Base-by-base conservation (phyloP, 1,284 basidiomycete species). In the Puccinia novopanici region DNA sequence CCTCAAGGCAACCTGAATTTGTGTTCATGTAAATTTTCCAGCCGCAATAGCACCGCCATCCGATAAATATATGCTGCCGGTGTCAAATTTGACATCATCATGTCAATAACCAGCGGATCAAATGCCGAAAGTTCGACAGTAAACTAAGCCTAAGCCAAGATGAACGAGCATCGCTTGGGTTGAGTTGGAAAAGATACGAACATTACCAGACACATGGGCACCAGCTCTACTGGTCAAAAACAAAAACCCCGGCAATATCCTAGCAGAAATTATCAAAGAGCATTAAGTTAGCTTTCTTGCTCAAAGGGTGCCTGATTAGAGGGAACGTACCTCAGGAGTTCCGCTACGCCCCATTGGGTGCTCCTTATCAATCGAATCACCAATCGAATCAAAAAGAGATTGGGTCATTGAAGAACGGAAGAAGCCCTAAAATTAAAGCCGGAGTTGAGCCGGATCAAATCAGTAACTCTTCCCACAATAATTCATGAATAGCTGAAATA, bases 361-460 rank as follows among this genome's bases (percentile, higher is more conserved):
- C 13, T 63, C 24, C 9, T 37, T 15, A 54, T 37, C 52, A 37
- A 80, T 61, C 55, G 30, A 5, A 45, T 75, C 72, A 9, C 34
- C 50, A 30, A 55, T 40, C 52, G 34, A 68, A 50, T 68, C 75
- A 13, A 80, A 34, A 55, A 59, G 71, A 40, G 74, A 80, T 42
- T 71, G 71, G 37, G 79, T 80, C 79, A 80, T 80, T 24, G 63
- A 61, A 52, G 79, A 80, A n/a, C 71, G 79, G 67, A 75, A 80
- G 8, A 80, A 50, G 42, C 79, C 79, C 79, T 80, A 13, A n/a
- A 48, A 27, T n/a, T n/a, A n/a, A 6, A 27, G 50, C 50, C 19
- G n/a, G 30, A n/a, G 17, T 5, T 42, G 54, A 8, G 24, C 12
- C 13, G 27, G 65, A 65, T 9, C 19, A n/a, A n/a, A n/a, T n/a